Evolutionary conservation across 768 basidiomycete species (phyloP).

Genomic region (Cystoderma amianthinum): DNA sequence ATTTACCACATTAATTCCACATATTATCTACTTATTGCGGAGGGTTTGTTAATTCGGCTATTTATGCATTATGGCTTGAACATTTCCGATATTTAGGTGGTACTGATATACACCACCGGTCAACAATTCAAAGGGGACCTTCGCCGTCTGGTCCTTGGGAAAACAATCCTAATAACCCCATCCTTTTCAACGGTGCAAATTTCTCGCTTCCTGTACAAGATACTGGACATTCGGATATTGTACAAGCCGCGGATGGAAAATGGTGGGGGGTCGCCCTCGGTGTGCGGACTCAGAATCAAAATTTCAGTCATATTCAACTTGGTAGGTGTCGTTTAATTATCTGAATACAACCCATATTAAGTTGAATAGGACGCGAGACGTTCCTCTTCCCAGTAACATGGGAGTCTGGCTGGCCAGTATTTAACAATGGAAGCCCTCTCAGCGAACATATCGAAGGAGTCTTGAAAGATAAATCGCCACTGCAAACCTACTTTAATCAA

Average conservation of each 20-base stretch:
- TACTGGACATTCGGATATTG: conserved; percentile 30
- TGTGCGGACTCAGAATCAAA: conserved; percentile 24
- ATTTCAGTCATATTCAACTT: conserved; percentile 26
- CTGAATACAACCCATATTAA: neutral
- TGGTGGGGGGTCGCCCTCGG: conserved; percentile 37
- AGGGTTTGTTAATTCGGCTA: conserved; percentile 14
- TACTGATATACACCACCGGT: conserved; percentile 22
- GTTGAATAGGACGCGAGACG: conserved; percentile 24
- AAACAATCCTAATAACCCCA: conserved; percentile 29
- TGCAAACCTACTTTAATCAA: conserved; percentile 16
- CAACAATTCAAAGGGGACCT: conserved; percentile 29
- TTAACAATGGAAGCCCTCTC: conserved; percentile 23
- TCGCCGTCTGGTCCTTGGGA: conserved; percentile 34
- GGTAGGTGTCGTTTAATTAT: conserved; percentile 11
- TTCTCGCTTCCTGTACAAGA: conserved; percentile 25
- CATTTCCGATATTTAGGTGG: conserved; percentile 19
- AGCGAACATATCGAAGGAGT: conserved; percentile 19
- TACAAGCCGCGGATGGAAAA: conserved; percentile 23
- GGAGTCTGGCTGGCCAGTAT: conserved; percentile 30
- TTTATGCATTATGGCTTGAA: neutral
- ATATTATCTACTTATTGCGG: conserved; percentile 33
- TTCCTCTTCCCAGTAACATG: conserved; percentile 33
- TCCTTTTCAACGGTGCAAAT: conserved; percentile 30
- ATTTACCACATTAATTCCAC: conserved; percentile 28
- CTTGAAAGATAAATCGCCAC: conserved; percentile 18